Percentiles rank a stretch among this genome's conserved stretches.
Evolutionary conservation across 176 grass and related monocot species (phyloP).

Genomic region (Eragrostis nindensis): DNA sequence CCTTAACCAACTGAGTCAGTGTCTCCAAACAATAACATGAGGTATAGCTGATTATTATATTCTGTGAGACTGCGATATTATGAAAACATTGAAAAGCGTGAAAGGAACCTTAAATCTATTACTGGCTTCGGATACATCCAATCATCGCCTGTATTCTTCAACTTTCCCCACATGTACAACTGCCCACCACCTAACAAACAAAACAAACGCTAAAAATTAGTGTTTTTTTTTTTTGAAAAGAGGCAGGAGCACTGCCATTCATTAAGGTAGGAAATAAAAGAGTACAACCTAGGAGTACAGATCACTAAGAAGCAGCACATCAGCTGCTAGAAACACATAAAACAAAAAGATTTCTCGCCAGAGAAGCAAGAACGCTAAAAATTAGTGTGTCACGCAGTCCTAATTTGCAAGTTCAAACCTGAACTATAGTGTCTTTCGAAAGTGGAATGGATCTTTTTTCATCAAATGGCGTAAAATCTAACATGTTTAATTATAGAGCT

Average conservation of each 20-base stretch:
- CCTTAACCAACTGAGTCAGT: too few species aligned
- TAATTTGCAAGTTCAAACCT: constrained; percentile 25
- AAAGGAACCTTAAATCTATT: constrained; percentile 88
- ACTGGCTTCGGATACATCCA: constrained; percentile 99
- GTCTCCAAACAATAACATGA: not conserved
- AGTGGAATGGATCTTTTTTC: not conserved
- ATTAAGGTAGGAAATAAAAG: too few species aligned
- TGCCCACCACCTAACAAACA: constrained; percentile 74
- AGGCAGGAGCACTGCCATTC: too few species aligned
- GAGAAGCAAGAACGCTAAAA: too few species aligned
- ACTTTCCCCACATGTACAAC: constrained; percentile 98
- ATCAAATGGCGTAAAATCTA: not conserved
- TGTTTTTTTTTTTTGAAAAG: too few species aligned
- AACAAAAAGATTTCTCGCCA: too few species aligned
- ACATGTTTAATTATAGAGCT: not conserved
- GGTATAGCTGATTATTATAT: constrained; percentile 26
- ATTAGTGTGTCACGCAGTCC: constrained; percentile 1
- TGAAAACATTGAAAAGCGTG: constrained; percentile 17
- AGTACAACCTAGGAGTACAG: too few species aligned
- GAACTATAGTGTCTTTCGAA: constrained; percentile 14
- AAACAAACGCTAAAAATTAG: too few species aligned
- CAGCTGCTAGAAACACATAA: too few species aligned
- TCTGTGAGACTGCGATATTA: not conserved
- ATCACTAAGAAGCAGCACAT: too few species aligned
- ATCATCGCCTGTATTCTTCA: constrained; percentile 94